A percentile compares a stretch with the other conserved stretches of the same genome.
phyloP scores from a whole-genome alignment of 225 moss, liverwort and hornwort species.

The Takakia lepidozioides region DNA sequence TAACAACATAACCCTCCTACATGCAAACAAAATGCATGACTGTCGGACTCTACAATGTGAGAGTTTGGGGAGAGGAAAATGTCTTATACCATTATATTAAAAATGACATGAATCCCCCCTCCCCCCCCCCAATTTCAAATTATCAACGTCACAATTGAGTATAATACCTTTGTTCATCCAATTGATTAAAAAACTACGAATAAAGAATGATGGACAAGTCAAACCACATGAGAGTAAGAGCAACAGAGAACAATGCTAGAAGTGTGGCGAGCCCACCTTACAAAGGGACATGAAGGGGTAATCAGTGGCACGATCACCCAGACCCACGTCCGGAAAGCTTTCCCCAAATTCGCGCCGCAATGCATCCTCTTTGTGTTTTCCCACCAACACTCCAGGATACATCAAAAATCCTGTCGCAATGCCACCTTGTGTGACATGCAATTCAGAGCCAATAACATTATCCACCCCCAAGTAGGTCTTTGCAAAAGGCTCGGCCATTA shows the following conservation, averaged over 20 bases:
- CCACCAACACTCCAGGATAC: slow-evolving; percentile 41
- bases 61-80: too few relatives aligned
- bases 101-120: too few relatives aligned
- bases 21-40: too few relatives aligned
- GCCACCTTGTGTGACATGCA: slow-evolving; percentile 30
- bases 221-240: neutral
- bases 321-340: slow-evolving; percentile 41
- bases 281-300: slow-evolving; percentile 47
- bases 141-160: too few relatives aligned
- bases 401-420: slow-evolving; percentile 43
- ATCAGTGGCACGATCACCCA: slow-evolving; percentile 48
- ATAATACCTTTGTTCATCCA: too few relatives aligned
- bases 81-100: too few relatives aligned
- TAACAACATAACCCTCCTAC: slow-evolving; percentile 46
- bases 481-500: slow-evolving; percentile 64
- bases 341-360: slow-evolving; percentile 25
- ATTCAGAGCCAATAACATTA: slow-evolving; percentile 48
- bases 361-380: slow-evolving; percentile 18
- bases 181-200: too few relatives aligned
- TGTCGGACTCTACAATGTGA: too few relatives aligned
- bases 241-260: neutral
- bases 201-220: neutral
- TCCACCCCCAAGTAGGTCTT: slow-evolving; percentile 46
- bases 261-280: slow-evolving; percentile 25
- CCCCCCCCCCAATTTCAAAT: too few relatives aligned